phyloP scores from a whole-genome alignment of 2,329 filamentous ascomycete species.

The Talaromyces funiculosus region DNA sequence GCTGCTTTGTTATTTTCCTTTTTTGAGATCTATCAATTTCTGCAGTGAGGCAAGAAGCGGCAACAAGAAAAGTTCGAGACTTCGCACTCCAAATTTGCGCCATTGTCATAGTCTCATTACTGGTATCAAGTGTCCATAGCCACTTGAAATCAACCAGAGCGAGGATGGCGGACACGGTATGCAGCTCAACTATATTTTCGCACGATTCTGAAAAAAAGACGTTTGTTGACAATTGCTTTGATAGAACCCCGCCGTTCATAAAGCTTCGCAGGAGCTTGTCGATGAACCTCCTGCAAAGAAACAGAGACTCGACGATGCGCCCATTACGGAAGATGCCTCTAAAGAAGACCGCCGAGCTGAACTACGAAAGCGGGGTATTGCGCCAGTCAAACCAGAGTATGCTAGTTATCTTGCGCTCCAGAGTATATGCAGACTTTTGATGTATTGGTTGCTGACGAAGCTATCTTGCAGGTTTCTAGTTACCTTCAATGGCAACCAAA shows the following conservation, averaged over 20 bases:
- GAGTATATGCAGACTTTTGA: neutral
- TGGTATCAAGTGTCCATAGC: neutral
- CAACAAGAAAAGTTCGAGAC: neutral
- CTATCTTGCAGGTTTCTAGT: constrained; percentile 22
- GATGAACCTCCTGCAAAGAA: constrained; percentile 53
- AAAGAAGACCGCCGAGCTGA: constrained; percentile 21
- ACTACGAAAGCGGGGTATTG: constrained; percentile 50
- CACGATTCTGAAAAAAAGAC: neutral
- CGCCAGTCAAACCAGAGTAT: constrained; percentile 69
- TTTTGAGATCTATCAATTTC: neutral
- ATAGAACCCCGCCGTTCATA: constrained; percentile 2
- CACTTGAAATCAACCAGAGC: neutral
- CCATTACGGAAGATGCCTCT: constrained; percentile 19
- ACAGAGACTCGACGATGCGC: constrained; percentile 48
- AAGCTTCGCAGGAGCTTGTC: constrained; percentile 20
- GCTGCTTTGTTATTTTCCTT: neutral
- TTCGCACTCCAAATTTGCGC: neutral
- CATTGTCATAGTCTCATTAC: neutral
- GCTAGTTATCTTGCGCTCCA: constrained; percentile 20
- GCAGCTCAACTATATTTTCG: neutral
- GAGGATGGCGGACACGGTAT: constrained; percentile 8
- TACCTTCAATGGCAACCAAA: constrained; percentile 21
- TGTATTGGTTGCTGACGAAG: neutral
- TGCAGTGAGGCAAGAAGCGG: neutral
- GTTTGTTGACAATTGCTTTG: neutral